phyloP scores from a whole-genome alignment of 495 filamentous ascomycete genomes.

The Penicillium canariense region DNA sequence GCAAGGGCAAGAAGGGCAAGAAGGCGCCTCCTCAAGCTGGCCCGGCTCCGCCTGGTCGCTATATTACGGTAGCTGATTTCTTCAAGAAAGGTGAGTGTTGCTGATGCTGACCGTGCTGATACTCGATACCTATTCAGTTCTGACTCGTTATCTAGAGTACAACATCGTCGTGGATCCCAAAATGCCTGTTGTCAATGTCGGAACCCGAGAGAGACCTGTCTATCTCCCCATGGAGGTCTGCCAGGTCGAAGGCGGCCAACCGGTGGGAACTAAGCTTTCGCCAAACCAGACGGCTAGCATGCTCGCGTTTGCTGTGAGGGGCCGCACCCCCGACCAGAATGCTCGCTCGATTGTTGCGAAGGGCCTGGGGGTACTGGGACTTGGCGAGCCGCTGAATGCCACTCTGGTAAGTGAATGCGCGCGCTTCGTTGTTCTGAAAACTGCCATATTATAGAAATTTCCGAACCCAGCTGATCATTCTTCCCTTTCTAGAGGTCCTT shows the following conservation, averaged over 20 bases:
- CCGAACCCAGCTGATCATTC: background rate
- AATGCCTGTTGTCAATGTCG: conserved; percentile 70
- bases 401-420: conserved; percentile 27
- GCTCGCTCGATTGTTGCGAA: conserved; percentile 59
- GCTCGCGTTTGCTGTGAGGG: conserved; percentile 63
- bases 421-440: background rate
- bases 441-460: background rate
- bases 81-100: conserved; percentile 46
- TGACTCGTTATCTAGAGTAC: conserved; percentile 36
- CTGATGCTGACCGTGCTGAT: background rate
- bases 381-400: conserved; percentile 30
- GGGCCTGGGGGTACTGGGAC: conserved; percentile 50
- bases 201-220: conserved; percentile 52
- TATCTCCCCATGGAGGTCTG: conserved; percentile 70
- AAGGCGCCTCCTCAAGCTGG: conserved; percentile 30
- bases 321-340: conserved; percentile 59
- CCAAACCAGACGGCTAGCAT: conserved; percentile 59
- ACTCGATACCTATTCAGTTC: background rate
- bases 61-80: conserved; percentile 52
- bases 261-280: conserved; percentile 52
- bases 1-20: conserved; percentile 35
- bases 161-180: conserved; percentile 36
- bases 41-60: conserved; percentile 34
- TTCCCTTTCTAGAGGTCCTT: conserved; percentile 42
- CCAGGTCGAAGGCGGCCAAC: conserved; percentile 63